A percentile compares a stretch with the other conserved stretches of the same genome.
Evolutionary conservation across 306 rosid species (phyloP).

Genomic region (Rubus parviflorus): DNA sequence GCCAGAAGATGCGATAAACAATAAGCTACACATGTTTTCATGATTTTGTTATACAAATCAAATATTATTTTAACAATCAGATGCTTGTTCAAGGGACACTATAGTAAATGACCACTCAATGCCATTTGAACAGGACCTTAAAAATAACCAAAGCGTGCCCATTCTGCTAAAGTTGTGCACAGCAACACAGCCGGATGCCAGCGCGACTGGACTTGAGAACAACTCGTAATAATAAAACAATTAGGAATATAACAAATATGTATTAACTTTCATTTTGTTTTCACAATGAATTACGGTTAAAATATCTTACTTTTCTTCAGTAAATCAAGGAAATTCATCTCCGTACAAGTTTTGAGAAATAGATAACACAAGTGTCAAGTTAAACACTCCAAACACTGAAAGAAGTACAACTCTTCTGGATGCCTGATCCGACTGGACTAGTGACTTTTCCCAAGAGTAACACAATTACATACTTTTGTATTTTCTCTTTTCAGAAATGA

Average conservation of each 20-base stretch:
- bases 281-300: not conserved
- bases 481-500: not conserved
- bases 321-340: not conserved
- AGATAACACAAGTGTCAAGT: not conserved
- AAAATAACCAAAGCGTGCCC: not conserved
- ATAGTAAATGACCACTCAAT: not conserved
- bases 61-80: not conserved
- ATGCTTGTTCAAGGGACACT: not conserved
- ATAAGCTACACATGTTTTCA: not conserved
- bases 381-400: not conserved
- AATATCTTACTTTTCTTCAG: not conserved
- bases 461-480: not conserved
- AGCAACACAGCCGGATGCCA: not conserved
- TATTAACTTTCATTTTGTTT: not conserved
- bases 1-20: not conserved
- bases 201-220: not conserved
- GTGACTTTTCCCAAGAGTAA: not conserved
- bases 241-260: not conserved
- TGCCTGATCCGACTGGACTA: not conserved
- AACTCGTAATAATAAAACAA: not conserved
- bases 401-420: not conserved
- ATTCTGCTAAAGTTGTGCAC: not conserved
- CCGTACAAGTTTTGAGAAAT: not conserved
- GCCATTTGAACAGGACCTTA: not conserved
- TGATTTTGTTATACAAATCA: not conserved